Conservation (phyloP, 179 eudicot genomes). For the Sideroxylon spinosum region DNA sequence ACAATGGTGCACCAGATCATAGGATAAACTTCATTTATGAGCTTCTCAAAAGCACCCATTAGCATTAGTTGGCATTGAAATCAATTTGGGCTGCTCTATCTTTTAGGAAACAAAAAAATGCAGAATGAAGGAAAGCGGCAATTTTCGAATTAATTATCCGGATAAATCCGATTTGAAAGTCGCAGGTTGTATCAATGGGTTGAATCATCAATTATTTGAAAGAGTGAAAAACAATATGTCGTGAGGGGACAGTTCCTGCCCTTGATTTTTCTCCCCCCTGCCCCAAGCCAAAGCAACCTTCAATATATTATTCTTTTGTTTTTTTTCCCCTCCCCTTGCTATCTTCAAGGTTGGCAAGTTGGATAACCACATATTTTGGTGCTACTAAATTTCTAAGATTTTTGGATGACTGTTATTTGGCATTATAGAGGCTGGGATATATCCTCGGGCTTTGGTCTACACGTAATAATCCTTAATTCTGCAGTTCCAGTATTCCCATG, state of each 20-base stretch:
- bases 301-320: not conserved
- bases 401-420: not conserved
- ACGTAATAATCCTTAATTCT: not conserved
- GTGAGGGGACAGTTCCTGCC: not conserved
- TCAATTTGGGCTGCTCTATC: not conserved
- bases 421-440: not conserved
- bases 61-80: not conserved
- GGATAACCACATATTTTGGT: not conserved
- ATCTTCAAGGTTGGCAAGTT: not conserved
- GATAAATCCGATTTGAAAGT: not conserved
- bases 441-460: not conserved
- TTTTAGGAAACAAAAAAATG: not conserved
- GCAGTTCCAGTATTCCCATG: not conserved
- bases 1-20: not conserved
- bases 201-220: not conserved
- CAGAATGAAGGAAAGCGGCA: not conserved
- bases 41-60: not conserved
- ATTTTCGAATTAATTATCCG: not conserved
- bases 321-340: not conserved
- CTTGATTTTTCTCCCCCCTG: too few relatives aligned
- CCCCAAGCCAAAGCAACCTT: not conserved
- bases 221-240: not conserved
- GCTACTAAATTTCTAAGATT: not conserved
- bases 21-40: too few relatives aligned
- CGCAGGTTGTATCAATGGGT: not conserved